phyloP scores from a whole-genome alignment of 1,284 basidiomycete genomes.

The Fomitiporia mediterranea region DNA sequence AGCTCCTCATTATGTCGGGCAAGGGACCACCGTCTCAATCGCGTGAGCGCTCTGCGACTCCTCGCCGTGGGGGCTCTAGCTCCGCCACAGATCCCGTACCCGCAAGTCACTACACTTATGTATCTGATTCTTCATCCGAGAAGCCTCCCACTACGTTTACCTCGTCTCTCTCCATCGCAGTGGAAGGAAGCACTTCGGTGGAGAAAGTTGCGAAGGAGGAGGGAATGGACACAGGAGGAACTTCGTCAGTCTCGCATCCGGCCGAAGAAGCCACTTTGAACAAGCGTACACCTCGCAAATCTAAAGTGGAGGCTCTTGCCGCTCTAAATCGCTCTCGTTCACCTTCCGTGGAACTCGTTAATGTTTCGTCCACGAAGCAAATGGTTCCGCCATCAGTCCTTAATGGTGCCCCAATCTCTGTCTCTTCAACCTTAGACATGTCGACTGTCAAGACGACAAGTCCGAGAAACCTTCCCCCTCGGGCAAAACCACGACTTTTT shows the following conservation, averaged over 20 bases:
- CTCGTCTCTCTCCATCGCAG: constrained; percentile 62
- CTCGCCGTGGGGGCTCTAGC: constrained; percentile 22
- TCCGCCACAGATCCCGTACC: constrained; percentile 24
- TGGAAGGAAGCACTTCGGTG: constrained; percentile 59
- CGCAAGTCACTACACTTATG: constrained; percentile 26
- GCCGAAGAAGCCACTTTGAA: constrained; percentile 13
- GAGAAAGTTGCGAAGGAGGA: neutral
- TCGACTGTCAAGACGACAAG: constrained; percentile 63
- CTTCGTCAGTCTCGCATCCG: constrained; percentile 4
- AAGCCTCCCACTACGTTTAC: constrained; percentile 45
- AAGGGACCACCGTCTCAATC: neutral
- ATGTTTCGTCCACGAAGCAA: constrained; percentile 24
- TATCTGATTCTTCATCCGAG: constrained; percentile 38
- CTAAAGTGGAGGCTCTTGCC: constrained; percentile 77
- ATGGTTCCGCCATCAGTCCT: constrained; percentile 30
- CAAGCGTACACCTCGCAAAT: constrained; percentile 76
- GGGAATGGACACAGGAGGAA: constrained; percentile 27
- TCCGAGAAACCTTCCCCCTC: constrained; percentile 39
- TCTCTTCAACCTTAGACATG: constrained; percentile 59
- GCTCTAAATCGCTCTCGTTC: constrained; percentile 66
- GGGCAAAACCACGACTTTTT: constrained; percentile 61
- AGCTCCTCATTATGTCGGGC: constrained; percentile 2
- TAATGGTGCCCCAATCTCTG: constrained; percentile 52
- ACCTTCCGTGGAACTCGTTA: constrained; percentile 47
- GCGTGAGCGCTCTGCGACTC: neutral